A percentile compares a stretch with the other conserved stretches of the same genome.
phyloP scores from a whole-genome alignment of 2,329 filamentous ascomycete genomes.

The Trichoderma sp. region DNA sequence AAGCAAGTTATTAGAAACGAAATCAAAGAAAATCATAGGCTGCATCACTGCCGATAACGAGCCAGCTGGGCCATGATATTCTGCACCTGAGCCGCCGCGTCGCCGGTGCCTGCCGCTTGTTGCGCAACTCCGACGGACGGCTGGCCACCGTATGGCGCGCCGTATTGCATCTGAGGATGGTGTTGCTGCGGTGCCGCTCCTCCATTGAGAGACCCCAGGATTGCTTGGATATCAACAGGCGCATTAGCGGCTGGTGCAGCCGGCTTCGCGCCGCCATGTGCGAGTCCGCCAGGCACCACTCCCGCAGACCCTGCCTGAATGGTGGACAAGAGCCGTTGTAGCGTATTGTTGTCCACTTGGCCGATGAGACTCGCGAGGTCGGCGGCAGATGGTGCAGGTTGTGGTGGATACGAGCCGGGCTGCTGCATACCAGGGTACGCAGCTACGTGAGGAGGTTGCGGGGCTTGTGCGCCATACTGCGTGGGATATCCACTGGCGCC shows the following conservation, averaged over 20 bases:
- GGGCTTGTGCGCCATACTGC: slow-evolving; percentile 37
- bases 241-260: slow-evolving; percentile 30
- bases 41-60: slow-evolving; percentile 57
- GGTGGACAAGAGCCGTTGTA: slow-evolving; percentile 70
- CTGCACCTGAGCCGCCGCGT: slow-evolving; percentile 59
- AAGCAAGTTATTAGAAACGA: not conserved
- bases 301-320: slow-evolving; percentile 43
- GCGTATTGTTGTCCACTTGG: slow-evolving; percentile 65
- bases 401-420: slow-evolving; percentile 37
- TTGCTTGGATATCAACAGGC: slow-evolving; percentile 49
- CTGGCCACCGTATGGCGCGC: slow-evolving; percentile 35
- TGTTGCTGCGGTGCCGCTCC: slow-evolving; percentile 30
- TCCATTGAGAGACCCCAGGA: slow-evolving; percentile 45
- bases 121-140: slow-evolving; percentile 32
- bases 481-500: slow-evolving; percentile 30
- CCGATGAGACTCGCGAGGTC: slow-evolving; percentile 67
- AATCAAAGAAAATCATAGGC: not conserved
- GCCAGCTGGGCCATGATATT: slow-evolving; percentile 75
- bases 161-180: slow-evolving; percentile 32
- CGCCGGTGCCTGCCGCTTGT: slow-evolving; percentile 30
- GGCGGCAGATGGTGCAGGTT: slow-evolving; percentile 33
- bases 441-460: slow-evolving; percentile 26
- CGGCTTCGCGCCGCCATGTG: slow-evolving; percentile 27
- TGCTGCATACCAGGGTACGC: slow-evolving; percentile 31
- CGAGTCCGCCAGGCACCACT: slow-evolving; percentile 16